phyloP scores from a whole-genome alignment of 257 asterid genomes.

The Ophiorrhiza pumila region DNA sequence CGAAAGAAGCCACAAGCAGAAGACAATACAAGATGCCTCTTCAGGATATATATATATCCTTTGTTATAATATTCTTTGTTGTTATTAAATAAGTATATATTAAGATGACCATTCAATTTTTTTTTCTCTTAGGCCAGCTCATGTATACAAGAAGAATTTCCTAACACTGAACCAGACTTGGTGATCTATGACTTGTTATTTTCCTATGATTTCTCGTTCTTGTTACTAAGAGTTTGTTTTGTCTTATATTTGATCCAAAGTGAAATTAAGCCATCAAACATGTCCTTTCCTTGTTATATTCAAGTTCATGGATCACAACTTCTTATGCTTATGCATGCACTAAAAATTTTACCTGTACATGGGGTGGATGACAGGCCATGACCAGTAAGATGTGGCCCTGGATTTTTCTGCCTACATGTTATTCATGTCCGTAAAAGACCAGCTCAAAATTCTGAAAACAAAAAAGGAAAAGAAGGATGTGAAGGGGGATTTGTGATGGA shows the following conservation, averaged over 20 bases:
- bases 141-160: background rate
- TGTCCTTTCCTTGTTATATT: no score
- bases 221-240: background rate
- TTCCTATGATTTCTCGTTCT: background rate
- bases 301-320: background rate
- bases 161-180: background rate
- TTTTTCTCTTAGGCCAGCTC: slow-evolving; percentile 15
- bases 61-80: background rate
- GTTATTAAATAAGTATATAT: background rate
- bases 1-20: background rate
- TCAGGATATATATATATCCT: background rate
- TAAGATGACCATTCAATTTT: background rate
- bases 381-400: background rate
- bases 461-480: background rate
- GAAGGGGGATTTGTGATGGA: no score
- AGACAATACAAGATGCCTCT: background rate
- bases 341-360: background rate
- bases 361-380: background rate
- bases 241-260: background rate
- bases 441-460: background rate
- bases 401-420: background rate
- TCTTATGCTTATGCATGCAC: background rate
- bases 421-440: background rate
- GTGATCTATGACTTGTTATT: background rate
- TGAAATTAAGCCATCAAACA: background rate